These are phyloP conservation scores for Amanita rubescens DNA, from an alignment of 768 basidiomycete genomes.

Conservation along the genomic window DNA sequence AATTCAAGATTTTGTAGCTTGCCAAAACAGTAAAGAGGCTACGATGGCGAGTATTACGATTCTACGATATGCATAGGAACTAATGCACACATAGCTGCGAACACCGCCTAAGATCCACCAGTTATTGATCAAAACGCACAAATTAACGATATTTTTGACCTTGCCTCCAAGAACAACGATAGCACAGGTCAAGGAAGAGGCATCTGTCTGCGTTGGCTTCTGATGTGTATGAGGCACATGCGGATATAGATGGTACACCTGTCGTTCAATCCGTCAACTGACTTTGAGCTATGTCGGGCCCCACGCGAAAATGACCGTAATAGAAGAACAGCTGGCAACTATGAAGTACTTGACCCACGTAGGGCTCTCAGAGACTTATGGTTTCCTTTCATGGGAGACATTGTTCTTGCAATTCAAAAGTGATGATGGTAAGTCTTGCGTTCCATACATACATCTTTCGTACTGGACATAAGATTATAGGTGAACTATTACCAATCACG, in stretches of 20 bases:
- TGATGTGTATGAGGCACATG: conserved; percentile 28
- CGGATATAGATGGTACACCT: conserved; percentile 28
- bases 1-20: too few species aligned
- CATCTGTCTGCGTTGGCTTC: conserved; percentile 52
- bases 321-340: conserved; percentile 32
- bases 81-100: conserved; percentile 29
- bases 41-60: not conserved
- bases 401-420: conserved; percentile 65
- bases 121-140: conserved; percentile 67
- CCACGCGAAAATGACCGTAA: conserved; percentile 39
- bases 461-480: conserved; percentile 23
- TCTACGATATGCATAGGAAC: not conserved
- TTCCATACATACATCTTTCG: not conserved
- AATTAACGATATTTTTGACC: conserved; percentile 55
- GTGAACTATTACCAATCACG: conserved; percentile 50
- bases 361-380: conserved; percentile 39
- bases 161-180: conserved; percentile 48
- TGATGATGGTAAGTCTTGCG: conserved; percentile 40
- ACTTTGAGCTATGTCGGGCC: conserved; percentile 61
- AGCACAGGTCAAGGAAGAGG: conserved; percentile 53
- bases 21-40: too few species aligned
- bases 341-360: conserved; percentile 42
- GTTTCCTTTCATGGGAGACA: conserved; percentile 56
- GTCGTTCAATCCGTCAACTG: conserved; percentile 26
- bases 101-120: conserved; percentile 57